phyloP scores from a whole-genome alignment of 108 stramenopile genomes.

The Skeletonema costatum region DNA sequence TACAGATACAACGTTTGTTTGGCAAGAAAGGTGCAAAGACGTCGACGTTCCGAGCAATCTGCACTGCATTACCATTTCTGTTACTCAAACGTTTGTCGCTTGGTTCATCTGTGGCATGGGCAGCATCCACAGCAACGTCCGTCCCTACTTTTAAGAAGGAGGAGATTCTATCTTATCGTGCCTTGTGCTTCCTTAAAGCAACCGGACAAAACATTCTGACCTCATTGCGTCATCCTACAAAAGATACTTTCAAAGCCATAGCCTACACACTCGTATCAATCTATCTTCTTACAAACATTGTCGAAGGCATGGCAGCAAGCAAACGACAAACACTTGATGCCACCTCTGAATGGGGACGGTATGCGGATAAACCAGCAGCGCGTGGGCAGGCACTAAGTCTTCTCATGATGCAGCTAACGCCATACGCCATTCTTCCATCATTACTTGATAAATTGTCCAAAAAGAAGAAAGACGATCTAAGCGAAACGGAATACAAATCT shows the following conservation, averaged over 20 bases:
- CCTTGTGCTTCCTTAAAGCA: neutral
- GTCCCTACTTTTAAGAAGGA: neutral
- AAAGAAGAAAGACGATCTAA: slow-evolving; percentile 14
- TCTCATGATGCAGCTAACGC: slow-evolving; percentile 34
- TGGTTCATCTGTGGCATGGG: neutral
- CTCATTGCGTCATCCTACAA: neutral
- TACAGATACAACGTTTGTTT: neutral
- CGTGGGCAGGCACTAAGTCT: slow-evolving; percentile 62
- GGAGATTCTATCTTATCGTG: neutral
- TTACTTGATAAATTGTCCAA: slow-evolving; percentile 32
- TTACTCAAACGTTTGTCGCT: neutral
- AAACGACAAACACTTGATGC: slow-evolving; percentile 62
- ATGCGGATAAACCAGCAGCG: slow-evolving; percentile 70
- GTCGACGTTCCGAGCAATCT: neutral
- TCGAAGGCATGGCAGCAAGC: slow-evolving; percentile 22
- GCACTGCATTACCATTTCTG: neutral
- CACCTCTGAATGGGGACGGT: slow-evolving; percentile 86
- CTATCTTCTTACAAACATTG: neutral
- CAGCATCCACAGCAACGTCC: neutral
- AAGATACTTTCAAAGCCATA: neutral
- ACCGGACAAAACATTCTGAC: neutral
- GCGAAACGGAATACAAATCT: slow-evolving; percentile 16
- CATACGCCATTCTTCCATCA: slow-evolving; percentile 17
- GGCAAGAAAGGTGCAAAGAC: neutral
- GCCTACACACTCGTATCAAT: neutral